Conservation (phyloP, 192 early-diverging fungal genomes). For the Podila epicladia region DNA sequence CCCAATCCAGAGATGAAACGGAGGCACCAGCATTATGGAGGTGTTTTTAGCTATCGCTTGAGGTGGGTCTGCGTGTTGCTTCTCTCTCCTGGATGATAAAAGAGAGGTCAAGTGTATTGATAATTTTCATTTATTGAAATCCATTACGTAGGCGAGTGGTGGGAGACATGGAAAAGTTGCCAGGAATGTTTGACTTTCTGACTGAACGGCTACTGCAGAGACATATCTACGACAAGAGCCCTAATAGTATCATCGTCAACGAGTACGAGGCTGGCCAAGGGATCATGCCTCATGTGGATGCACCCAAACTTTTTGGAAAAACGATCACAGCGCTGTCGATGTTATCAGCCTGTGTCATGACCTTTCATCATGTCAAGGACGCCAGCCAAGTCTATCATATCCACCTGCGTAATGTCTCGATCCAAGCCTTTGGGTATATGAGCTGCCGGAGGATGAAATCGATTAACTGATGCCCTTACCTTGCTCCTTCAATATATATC, state of each 20-base stretch:
- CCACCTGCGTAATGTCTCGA: conserved; percentile 43
- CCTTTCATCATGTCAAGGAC: conserved; percentile 55
- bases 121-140: background rate
- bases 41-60: conserved; percentile 69
- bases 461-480: background rate
- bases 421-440: background rate
- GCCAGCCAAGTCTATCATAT: conserved; percentile 29
- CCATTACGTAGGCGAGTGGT: conserved; percentile 55
- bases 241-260: conserved; percentile 69
- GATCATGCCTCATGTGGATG: conserved; percentile 61
- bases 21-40: conserved; percentile 76
- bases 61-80: conserved; percentile 40
- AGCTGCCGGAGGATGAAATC: background rate
- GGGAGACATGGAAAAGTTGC: conserved; percentile 62
- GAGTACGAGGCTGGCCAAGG: conserved; percentile 78
- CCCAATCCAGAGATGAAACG: conserved; percentile 75
- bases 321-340: conserved; percentile 69
- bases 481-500: background rate
- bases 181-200: conserved; percentile 55
- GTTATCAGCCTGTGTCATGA: conserved; percentile 72
- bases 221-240: conserved; percentile 48
- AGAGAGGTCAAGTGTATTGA: background rate
- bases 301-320: conserved; percentile 69
- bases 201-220: conserved; percentile 54
- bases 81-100: background rate